A percentile compares a stretch with the other conserved stretches of the same genome.
phyloP scores from a whole-genome alignment of 2,329 filamentous ascomycete genomes.

The Epichloe uncinata region DNA sequence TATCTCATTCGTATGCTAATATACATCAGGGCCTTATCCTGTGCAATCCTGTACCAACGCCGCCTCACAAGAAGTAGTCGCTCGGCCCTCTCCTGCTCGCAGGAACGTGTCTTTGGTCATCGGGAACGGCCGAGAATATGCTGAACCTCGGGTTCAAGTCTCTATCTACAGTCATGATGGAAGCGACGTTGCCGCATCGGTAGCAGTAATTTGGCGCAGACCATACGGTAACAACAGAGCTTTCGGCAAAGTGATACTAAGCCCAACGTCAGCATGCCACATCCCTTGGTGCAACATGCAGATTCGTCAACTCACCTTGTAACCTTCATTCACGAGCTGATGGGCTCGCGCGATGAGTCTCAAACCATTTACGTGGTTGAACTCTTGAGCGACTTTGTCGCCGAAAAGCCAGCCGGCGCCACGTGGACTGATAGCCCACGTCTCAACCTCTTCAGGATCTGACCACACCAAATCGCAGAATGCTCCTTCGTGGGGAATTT shows the following conservation, averaged over 20 bases:
- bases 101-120: constrained; percentile 69
- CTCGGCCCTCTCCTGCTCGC: constrained; percentile 53
- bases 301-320: constrained; percentile 50
- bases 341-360: constrained; percentile 94
- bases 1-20: constrained; percentile 30
- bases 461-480: constrained; percentile 99
- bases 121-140: constrained; percentile 81
- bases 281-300: not conserved
- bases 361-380: constrained; percentile 92
- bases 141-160: constrained; percentile 84
- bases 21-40: constrained; percentile 23
- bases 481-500: constrained; percentile 95
- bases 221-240: constrained; percentile 96
- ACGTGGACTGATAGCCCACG: constrained; percentile 87
- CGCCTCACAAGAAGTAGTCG: constrained; percentile 53
- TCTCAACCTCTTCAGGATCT: constrained; percentile 91
- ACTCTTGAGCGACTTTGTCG: constrained; percentile 93
- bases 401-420: constrained; percentile 98
- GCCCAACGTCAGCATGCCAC: not conserved
- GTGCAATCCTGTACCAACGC: constrained; percentile 13
- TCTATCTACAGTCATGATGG: constrained; percentile 83
- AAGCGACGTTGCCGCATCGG: constrained; percentile 89
- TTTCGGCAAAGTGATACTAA: constrained; percentile 84
- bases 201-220: constrained; percentile 95
- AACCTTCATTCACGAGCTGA: constrained; percentile 95